These are phyloP conservation scores for Leptographium procerum DNA, from an alignment of 2,329 filamentous ascomycete species.

Conservation along the genomic window DNA sequence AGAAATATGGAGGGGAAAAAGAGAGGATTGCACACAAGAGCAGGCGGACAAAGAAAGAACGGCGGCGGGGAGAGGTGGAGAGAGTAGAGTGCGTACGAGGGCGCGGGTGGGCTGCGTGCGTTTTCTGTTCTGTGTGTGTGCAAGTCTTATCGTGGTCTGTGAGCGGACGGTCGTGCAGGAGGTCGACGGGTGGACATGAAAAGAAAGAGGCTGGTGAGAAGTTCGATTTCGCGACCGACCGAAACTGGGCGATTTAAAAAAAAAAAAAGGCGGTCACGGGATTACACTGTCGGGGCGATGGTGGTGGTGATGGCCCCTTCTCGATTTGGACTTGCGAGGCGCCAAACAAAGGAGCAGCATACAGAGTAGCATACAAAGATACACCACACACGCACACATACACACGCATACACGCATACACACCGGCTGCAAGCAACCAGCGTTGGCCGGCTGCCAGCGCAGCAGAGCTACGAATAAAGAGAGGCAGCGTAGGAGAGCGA, in stretches of 20 bases:
- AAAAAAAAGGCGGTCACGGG: conserved; percentile 7
- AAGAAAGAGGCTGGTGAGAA: conserved; percentile 3
- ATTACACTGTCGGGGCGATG: not conserved
- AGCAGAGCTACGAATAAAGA: not conserved
- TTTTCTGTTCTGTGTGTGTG: not conserved
- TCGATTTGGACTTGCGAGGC: not conserved
- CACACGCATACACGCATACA: too few relatives aligned
- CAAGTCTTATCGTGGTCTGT: not conserved
- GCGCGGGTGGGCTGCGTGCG: not conserved
- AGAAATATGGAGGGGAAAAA: not conserved
- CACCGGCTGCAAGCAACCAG: not conserved
- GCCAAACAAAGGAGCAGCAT: not conserved
- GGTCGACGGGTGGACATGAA: not conserved
- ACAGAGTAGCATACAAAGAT: not conserved
- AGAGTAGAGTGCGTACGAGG: not conserved
- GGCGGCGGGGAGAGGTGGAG: not conserved
- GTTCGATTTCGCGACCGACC: not conserved
- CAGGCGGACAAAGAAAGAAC: not conserved
- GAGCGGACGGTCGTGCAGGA: not conserved
- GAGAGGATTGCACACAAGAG: too few relatives aligned
- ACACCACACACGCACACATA: not conserved
- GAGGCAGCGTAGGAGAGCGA: too few relatives aligned
- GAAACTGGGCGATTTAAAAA: not conserved
- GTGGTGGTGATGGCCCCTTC: not conserved
- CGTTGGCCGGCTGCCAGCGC: not conserved